These are phyloP conservation scores for Amanita brunnescens DNA, from an alignment of 768 basidiomycete genomes.

Conservation along the genomic window DNA sequence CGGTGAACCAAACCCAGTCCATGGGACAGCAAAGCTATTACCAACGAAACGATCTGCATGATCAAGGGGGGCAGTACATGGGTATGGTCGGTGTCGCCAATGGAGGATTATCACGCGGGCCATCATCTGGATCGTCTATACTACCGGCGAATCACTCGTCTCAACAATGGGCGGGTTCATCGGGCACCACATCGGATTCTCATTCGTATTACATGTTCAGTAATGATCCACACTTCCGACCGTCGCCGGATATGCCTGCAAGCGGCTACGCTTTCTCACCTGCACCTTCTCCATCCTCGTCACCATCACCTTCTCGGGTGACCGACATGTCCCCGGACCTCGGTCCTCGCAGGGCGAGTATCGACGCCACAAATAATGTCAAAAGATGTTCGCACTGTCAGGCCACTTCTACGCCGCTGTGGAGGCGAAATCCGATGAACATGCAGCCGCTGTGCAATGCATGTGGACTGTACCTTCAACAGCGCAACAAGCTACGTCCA, in stretches of 20 bases:
- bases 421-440: constrained; percentile 37
- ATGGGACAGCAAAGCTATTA: neutral
- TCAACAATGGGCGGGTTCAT: neutral
- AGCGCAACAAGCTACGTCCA: constrained; percentile 37
- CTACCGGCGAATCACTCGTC: neutral
- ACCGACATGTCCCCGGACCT: constrained; percentile 13
- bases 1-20: neutral
- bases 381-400: constrained; percentile 40
- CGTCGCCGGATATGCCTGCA: constrained; percentile 14
- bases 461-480: constrained; percentile 39
- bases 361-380: constrained; percentile 20
- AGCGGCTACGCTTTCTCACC: constrained; percentile 24
- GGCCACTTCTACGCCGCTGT: constrained; percentile 39
- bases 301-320: constrained; percentile 11
- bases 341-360: constrained; percentile 20
- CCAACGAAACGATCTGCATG: neutral
- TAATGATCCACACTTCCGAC: constrained; percentile 10
- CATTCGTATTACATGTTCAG: constrained; percentile 1
- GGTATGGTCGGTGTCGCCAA: neutral
- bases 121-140: neutral
- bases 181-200: neutral
- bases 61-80: neutral
- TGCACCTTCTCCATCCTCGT: constrained; percentile 25
- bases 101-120: neutral
- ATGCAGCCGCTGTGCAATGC: constrained; percentile 40